Conservation (phyloP, 306 rosid genomes). For the Sindora glabra region DNA sequence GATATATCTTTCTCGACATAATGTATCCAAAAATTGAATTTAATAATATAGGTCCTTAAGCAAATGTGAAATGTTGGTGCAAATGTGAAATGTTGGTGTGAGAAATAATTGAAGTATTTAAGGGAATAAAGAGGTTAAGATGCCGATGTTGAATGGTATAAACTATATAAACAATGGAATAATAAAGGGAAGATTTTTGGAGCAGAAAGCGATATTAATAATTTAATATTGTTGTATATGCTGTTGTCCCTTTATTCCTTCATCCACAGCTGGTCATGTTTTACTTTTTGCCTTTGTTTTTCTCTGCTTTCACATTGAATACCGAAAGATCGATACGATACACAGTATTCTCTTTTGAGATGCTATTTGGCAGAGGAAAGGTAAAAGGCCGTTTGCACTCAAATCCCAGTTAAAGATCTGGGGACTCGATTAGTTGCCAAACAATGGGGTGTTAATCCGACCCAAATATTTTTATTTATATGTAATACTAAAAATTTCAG, state of each 20-base stretch:
- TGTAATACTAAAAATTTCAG: too few species aligned
- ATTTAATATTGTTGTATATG: too few species aligned
- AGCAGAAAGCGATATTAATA: neutral
- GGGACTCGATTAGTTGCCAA: too few species aligned
- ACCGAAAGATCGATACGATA: neutral
- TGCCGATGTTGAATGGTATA: neutral
- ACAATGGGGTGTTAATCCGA: too few species aligned
- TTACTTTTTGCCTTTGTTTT: neutral
- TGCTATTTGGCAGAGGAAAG: neutral
- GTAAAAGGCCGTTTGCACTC: neutral
- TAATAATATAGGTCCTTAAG: too few species aligned
- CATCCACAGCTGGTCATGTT: conserved; percentile 2
- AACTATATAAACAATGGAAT: neutral
- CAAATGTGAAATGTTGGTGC: too few species aligned
- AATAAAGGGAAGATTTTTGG: conserved; percentile 10
- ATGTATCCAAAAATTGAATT: too few species aligned
- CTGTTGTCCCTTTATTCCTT: conserved; percentile 23
- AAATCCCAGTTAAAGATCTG: conserved; percentile 3
- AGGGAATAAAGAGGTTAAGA: neutral
- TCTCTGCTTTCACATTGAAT: neutral
- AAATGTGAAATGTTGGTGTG: too few species aligned
- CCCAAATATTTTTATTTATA: too few species aligned
- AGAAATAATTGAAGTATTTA: too few species aligned
- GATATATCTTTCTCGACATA: too few species aligned
- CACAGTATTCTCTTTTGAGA: neutral